Evolutionary conservation across 305 asterid genomes (phyloP), one percentile per base, ranked within the genome.

Genomic region (Fraxinus albicans): DNA sequence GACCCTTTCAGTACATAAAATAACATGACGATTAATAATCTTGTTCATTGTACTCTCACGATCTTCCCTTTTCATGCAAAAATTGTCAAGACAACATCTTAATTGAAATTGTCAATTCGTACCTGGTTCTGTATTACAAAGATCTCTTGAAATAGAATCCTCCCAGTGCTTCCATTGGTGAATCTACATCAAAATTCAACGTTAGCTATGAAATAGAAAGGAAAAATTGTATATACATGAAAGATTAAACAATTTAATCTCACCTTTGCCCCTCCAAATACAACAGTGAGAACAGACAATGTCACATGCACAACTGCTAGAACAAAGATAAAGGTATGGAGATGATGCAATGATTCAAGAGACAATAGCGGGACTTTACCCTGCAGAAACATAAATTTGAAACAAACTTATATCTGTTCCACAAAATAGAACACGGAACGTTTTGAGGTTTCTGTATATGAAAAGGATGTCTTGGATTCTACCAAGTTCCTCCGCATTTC

Each of bases 91-190:
- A 19, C 4, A 5, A 19, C 70, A 2, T 60, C 31, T 60, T 60
- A 60, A 60, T 60, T 38, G 13, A 29, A 69, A 69, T 69, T 69
- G 21, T 69, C 42, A 33, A 38, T 13, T 47, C 19, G 42, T 93
- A 95, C 98, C 98, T 9, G 90, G 79, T 83, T 47, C 77, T 0
- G 90, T 33, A 73, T 88, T 89, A 83, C 83, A 88, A 81, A 86
- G 89, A 79, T 87, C 97, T 85, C 91, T 88, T 19, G 92, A 89
- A 81, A 95, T 92, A 42, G 92, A 79, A 79, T 95, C 95, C 86
- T 96, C 99, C 98, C 98, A 96, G 34, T 80, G 84, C 96, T 95
- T 96, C 98, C 99, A 93, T 92, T 92, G 98, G 60, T 97, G 90
- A 85, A 96, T 95, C 99, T 96, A 81, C 36, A 81, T 76, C 82